phyloP scores from a whole-genome alignment of 805 yeast genomes.

The Metschnikowia orientalis region DNA sequence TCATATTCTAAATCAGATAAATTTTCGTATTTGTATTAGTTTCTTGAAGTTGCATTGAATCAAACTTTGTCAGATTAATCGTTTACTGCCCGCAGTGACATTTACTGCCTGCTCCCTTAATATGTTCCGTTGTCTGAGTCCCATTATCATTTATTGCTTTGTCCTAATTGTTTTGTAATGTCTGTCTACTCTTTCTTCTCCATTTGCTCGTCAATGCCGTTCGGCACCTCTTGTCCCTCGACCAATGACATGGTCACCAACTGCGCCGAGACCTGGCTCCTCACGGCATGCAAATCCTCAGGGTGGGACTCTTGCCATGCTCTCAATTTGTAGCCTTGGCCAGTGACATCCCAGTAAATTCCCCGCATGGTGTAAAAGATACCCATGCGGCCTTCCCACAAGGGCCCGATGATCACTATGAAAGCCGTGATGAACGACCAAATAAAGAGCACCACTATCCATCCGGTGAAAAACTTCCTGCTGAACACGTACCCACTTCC shows the following conservation, averaged over 20 bases:
- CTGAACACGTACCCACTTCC: slow-evolving; percentile 75
- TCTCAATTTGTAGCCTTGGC: slow-evolving; percentile 66
- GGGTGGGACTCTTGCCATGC: slow-evolving; percentile 76
- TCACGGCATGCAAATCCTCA: slow-evolving; percentile 70
- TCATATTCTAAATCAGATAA: no score
- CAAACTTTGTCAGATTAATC: no score
- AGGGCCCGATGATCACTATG: slow-evolving; percentile 63
- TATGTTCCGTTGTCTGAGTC: no score
- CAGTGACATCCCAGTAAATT: slow-evolving; percentile 79
- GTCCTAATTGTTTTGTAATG: not conserved
- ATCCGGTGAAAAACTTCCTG: slow-evolving; percentile 76
- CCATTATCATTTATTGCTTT: no score
- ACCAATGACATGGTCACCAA: slow-evolving; percentile 11
- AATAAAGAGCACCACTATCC: slow-evolving; percentile 77
- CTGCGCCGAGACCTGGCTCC: slow-evolving; percentile 49
- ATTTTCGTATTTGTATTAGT: no score
- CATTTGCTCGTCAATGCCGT: slow-evolving; percentile 14
- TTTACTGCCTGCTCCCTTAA: no score
- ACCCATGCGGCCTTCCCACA: slow-evolving; percentile 69
- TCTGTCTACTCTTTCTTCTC: slow-evolving; percentile 7
- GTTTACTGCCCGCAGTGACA: no score
- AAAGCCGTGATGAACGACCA: slow-evolving; percentile 72
- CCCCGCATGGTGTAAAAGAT: slow-evolving; percentile 66
- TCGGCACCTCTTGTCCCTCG: slow-evolving; percentile 13
- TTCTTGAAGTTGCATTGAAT: no score